Evolutionary conservation across 805 yeast genomes (phyloP), one percentile per base, ranked within the genome.

Genomic region (Tetrapisispora arboricola): DNA sequence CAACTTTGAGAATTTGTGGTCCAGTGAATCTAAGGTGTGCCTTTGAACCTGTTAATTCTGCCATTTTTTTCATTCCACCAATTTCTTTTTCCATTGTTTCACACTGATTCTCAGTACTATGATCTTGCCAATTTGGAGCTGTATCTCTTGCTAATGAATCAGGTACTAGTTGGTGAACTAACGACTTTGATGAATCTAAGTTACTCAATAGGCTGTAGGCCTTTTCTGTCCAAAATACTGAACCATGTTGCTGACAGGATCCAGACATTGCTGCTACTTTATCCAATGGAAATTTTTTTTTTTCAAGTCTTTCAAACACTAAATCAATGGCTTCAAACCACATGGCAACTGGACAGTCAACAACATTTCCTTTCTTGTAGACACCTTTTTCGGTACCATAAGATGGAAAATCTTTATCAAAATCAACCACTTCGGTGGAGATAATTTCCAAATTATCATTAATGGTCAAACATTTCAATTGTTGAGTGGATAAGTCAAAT

Each of bases 91-190:
- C 92, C 51, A 85, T 79, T 26, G 59, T 69, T 22, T 65, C 54
- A 42, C 84, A 68, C 57, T 87, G 94, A 17, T 67, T 61, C 4
- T 75, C 80, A 0, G 96, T 87, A 19, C 92, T 80, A 55, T 85
- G 94, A 55, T 87, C 96, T 61, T 87, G 96, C 96, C 96, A 87
- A 56, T 88, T 87, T 8, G 96, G 95, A 4, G 94, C 80, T 31
- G 68, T 68, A 6, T 70, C 66, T 49, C 77, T 70, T 1, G 90
- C 67, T 48, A 84, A 80, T 1, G 82, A 80, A 1, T 49, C 49
- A 2, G 68, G 68, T 17, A 52, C 49, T 29, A 83, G 51, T 46
- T 73, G 83, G 1, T 65, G 69, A 28, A 66, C 55, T 38, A 84
- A 63, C 2, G 66, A 44, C 5, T 18, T 24, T 11, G 36, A 22